Conservation (phyloP, 371 early-diverging fungal genomes). For the Phascolomyces articulosus region DNA sequence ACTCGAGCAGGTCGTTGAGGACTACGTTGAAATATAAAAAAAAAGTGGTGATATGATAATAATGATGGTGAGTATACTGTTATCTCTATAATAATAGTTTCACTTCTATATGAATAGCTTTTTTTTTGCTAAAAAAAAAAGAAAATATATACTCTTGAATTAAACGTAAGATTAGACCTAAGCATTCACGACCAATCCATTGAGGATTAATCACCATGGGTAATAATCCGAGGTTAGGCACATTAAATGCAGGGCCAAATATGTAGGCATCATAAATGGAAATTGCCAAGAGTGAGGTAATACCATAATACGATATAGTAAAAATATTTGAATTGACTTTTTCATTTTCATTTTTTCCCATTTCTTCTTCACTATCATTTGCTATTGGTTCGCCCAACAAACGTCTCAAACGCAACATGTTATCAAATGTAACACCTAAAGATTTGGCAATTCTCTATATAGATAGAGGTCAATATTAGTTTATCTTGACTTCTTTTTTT, state of each 20-base stretch:
- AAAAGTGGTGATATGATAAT: neutral
- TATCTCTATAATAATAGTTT: no score
- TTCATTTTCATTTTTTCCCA: neutral
- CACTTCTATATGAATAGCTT: neutral
- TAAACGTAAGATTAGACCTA: constrained; percentile 10
- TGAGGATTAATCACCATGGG: constrained; percentile 6
- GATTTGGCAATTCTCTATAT: constrained; percentile 1
- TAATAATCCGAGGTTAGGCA: neutral
- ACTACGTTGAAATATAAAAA: neutral
- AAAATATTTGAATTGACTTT: neutral
- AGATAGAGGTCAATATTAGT: no score
- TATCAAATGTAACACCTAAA: constrained; percentile 15
- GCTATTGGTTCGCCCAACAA: neutral
- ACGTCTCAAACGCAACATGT: constrained; percentile 1
- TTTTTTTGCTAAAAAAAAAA: neutral
- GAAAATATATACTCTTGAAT: constrained; percentile 7
- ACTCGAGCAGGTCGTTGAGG: neutral
- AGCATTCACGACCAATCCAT: constrained; percentile 20
- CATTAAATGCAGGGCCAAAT: neutral
- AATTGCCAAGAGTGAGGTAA: constrained; percentile 13
- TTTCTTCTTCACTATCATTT: neutral
- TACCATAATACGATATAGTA: constrained; percentile 13
- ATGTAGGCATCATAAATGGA: constrained; percentile 19
- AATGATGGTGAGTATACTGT: no score
- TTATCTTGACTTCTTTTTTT: no score